Evolutionary conservation across 2,329 filamentous ascomycete genomes (phyloP).

Genomic region (Sclerotinia glacialis): DNA sequence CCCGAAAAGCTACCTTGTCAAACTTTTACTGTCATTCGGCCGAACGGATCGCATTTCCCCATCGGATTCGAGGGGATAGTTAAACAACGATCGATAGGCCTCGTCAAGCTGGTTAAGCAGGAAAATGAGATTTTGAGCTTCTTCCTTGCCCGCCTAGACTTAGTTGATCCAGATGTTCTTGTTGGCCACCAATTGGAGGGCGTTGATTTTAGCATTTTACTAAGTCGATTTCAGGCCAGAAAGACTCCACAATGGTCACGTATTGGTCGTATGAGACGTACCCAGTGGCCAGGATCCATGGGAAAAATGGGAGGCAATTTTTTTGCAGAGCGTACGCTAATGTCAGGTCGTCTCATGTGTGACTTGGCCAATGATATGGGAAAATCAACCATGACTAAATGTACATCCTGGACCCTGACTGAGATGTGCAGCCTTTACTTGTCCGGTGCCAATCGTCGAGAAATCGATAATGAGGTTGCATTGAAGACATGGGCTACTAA

Average conservation of each 20-base stretch:
- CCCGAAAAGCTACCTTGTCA: constrained; percentile 85
- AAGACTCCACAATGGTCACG: constrained; percentile 94
- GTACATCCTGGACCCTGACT: constrained; percentile 95
- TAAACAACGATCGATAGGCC: constrained; percentile 67
- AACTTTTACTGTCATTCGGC: constrained; percentile 88
- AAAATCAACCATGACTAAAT: constrained; percentile 95
- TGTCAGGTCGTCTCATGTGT: constrained; percentile 85
- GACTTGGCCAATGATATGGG: constrained; percentile 95
- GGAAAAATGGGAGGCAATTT: constrained; percentile 84
- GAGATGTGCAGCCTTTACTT: constrained; percentile 97
- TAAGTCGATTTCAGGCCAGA: constrained; percentile 82
- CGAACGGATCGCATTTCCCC: constrained; percentile 72
- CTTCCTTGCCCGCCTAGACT: constrained; percentile 84
- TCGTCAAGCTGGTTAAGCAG: constrained; percentile 76
- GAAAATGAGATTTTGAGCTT: constrained; percentile 83
- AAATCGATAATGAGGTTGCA: constrained; percentile 84
- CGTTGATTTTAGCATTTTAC: constrained; percentile 87
- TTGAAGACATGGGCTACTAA: constrained; percentile 83
- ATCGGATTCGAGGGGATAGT: constrained; percentile 79
- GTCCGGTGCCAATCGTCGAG: constrained; percentile 60
- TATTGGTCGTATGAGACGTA: constrained; percentile 79
- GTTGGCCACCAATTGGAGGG: constrained; percentile 96
- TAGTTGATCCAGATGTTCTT: constrained; percentile 88
- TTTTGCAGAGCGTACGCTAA: constrained; percentile 86
- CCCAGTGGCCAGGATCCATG: constrained; percentile 83